Evolutionary conservation across 129 eudicot genomes (phyloP).

Genomic region (Calendula officinalis): DNA sequence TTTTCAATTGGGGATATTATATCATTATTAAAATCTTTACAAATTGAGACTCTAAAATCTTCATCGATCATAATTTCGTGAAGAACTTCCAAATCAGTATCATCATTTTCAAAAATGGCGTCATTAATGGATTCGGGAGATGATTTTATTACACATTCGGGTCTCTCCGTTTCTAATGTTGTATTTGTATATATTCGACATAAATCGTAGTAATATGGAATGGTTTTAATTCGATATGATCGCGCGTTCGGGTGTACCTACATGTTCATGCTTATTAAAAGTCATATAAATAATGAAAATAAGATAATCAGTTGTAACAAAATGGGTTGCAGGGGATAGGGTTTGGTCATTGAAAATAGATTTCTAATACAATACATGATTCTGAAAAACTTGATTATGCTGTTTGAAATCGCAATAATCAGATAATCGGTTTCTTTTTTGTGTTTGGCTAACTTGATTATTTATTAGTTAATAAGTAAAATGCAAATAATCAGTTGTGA

Average conservation of each 20-base stretch:
- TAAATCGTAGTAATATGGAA: constrained; percentile 44
- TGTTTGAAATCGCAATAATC: no score
- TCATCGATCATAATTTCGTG: constrained; percentile 46
- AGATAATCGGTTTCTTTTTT: no score
- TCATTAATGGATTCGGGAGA: constrained; percentile 24
- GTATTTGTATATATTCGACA: constrained; percentile 43
- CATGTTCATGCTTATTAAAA: constrained; percentile 15
- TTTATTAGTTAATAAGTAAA: no score
- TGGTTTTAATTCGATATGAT: constrained; percentile 40
- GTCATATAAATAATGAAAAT: background rate
- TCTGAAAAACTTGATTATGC: no score
- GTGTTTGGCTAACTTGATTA: no score
- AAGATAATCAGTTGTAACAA: background rate
- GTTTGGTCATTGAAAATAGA: no score
- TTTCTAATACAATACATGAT: no score
- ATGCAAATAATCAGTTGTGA: no score
- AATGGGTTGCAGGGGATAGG: no score
- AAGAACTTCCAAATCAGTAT: constrained; percentile 38
- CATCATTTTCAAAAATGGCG: constrained; percentile 14
- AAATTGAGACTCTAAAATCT: constrained; percentile 32
- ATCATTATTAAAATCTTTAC: constrained; percentile 19
- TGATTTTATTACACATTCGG: constrained; percentile 5
- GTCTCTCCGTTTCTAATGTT: background rate
- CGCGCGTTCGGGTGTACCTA: constrained; percentile 53
- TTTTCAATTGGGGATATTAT: constrained; percentile 17